phyloP scores from a whole-genome alignment of 2,329 filamentous ascomycete species.

The Byssoonygena ceratinophila region DNA sequence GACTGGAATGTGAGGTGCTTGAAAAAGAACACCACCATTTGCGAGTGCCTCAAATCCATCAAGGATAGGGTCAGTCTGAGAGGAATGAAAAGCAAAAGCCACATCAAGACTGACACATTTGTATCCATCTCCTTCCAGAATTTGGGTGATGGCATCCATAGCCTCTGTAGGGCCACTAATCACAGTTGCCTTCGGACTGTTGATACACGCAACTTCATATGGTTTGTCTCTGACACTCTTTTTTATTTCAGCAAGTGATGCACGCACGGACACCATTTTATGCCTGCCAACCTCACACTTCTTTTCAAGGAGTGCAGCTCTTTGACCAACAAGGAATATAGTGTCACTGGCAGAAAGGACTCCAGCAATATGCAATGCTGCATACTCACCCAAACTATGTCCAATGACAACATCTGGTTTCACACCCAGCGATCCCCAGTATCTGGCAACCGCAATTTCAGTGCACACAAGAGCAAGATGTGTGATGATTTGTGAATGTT shows the following conservation, averaged over 20 bases:
- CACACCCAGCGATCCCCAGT: constrained; percentile 27
- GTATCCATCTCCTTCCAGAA: constrained; percentile 44
- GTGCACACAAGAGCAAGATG: constrained; percentile 35
- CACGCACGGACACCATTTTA: constrained; percentile 52
- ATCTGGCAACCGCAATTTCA: constrained; percentile 34
- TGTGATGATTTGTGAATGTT: constrained; percentile 21
- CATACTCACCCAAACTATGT: constrained; percentile 34
- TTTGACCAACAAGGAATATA: constrained; percentile 57
- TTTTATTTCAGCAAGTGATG: constrained; percentile 33
- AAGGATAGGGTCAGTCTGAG: constrained; percentile 54
- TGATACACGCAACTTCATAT: constrained; percentile 56
- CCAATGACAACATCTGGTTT: constrained; percentile 22
- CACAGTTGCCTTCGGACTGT: constrained; percentile 64
- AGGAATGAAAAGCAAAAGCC: constrained; percentile 57
- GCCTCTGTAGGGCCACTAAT: constrained; percentile 53
- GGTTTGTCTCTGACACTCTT: constrained; percentile 42
- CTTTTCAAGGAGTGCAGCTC: constrained; percentile 54
- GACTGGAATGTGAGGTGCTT: constrained; percentile 49
- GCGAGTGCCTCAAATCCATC: constrained; percentile 50
- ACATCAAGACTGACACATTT: constrained; percentile 54
- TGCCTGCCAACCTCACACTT: constrained; percentile 58
- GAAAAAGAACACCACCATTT: constrained; percentile 42
- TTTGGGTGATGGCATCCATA: constrained; percentile 44
- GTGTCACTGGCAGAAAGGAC: constrained; percentile 29
- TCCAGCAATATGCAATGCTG: constrained; percentile 29